Evolutionary conservation across 2,329 filamentous ascomycete genomes (phyloP), one percentile per base, ranked within the genome.

Genomic region (Acarospora socialis): DNA sequence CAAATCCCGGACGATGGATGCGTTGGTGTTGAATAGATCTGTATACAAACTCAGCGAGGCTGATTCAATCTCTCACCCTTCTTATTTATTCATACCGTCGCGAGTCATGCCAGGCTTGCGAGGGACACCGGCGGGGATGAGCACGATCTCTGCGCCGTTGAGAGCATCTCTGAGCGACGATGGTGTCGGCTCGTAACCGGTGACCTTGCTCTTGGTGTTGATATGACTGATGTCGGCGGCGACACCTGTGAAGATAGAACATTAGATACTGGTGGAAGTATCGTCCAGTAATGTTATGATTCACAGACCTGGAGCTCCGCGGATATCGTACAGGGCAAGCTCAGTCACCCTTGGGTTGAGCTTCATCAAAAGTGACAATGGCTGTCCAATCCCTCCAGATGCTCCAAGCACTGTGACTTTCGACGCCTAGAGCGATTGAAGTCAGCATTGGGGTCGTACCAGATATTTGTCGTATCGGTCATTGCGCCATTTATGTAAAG

Each of bases 21-120:
- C 90, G 65, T 98, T 98, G 73, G 87, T 98, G 77, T 95, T 95
- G 84, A 98, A 98, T 45, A 98, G 79, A 60, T 98, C 87, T 75
- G 24, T 16, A 33, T 13, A 20, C 19, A 18, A n/a, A 21, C n/a
- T 19, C 10, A 35, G 37, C 37, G 21, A 39, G 39, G 32, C 12
- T 9, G 28, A 10, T 16, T 3, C 19, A 33, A 19, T 28, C 32
- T 22, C 12, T 27, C 9, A 16, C 22, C 6, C 12, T 7, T n/a
- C 22, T 8, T 27, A 18, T 17, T 15, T 18, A 18, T 30, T 38
- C 62, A 42, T 65, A 76, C 72, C 72, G 65, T 98, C 90, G 71
- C 90, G 86, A 66, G 81, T 92, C 90, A 98, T 98, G 66, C 90
- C 90, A 59, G 90, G 90, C 76, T 94, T 94, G 68, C 90, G 84